A percentile compares a stretch with the other conserved stretches of the same genome.
phyloP scores from a whole-genome alignment of 2,329 filamentous ascomycete species.

The Trichoderma harzianum region DNA sequence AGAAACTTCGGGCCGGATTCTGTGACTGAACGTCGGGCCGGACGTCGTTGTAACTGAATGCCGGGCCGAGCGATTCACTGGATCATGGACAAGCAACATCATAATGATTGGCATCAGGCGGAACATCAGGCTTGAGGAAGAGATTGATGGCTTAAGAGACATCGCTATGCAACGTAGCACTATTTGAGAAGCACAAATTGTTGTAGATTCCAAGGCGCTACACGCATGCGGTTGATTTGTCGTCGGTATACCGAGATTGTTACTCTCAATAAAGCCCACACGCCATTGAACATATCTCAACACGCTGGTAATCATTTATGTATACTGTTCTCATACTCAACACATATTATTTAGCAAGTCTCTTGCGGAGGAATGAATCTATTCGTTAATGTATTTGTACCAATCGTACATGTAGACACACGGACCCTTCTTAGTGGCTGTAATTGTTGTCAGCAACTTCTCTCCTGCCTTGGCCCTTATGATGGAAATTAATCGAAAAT shows the following conservation, averaged over 20 bases:
- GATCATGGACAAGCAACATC: not conserved
- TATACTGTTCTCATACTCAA: not conserved
- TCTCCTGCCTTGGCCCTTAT: not conserved
- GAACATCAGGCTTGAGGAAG: not conserved
- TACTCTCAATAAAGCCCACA: not conserved
- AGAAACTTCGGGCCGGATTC: not conserved
- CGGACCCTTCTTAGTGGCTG: not conserved
- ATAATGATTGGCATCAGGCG: not conserved
- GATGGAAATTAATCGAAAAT: not conserved
- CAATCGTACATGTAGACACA: too few relatives aligned
- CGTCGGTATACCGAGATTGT: not conserved
- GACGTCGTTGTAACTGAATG: not conserved
- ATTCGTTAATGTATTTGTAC: too few relatives aligned
- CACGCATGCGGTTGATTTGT: too few relatives aligned
- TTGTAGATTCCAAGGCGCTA: not conserved
- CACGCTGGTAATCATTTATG: not conserved
- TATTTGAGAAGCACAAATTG: not conserved
- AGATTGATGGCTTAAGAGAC: not conserved
- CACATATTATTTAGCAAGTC: too few relatives aligned
- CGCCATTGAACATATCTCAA: not conserved
- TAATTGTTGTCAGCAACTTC: not conserved
- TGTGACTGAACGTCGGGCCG: not conserved
- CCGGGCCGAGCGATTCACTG: not conserved
- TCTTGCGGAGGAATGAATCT: too few relatives aligned
- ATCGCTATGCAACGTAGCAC: not conserved